phyloP scores from a whole-genome alignment of 306 rosid genomes.

The Gastrolobium villosum region DNA sequence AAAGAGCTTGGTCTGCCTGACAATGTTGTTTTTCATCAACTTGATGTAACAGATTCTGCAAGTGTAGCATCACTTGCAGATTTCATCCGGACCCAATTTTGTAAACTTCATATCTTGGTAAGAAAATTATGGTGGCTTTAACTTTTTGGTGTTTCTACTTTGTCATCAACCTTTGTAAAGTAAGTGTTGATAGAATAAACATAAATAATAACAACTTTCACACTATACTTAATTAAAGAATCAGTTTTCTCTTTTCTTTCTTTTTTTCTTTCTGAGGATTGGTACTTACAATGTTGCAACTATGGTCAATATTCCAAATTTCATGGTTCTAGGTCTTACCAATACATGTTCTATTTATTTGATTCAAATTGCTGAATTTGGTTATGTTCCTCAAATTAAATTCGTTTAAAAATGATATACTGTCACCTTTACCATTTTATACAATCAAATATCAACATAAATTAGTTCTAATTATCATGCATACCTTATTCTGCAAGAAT shows the following conservation, averaged over 20 bases:
- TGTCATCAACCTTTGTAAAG: neutral
- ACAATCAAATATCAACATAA: neutral
- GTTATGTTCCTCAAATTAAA: neutral
- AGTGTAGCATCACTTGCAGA: constrained; percentile 40
- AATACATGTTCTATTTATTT: neutral
- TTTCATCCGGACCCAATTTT: constrained; percentile 43
- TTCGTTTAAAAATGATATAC: neutral
- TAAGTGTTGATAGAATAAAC: too few species aligned
- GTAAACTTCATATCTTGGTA: constrained; percentile 57
- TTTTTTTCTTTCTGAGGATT: neutral
- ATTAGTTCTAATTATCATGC: neutral
- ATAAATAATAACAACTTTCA: too few species aligned
- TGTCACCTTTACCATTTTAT: neutral
- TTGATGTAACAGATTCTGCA: constrained; percentile 48
- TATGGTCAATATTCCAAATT: too few species aligned
- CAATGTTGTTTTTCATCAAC: constrained; percentile 49
- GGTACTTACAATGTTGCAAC: too few species aligned
- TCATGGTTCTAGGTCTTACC: neutral
- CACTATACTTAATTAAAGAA: too few species aligned
- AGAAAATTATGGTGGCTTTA: neutral
- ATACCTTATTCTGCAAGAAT: neutral
- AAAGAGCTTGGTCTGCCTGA: constrained; percentile 27
- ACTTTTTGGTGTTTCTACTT: neutral
- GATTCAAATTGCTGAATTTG: neutral
- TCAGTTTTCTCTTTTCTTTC: too few species aligned